Evolutionary conservation across 108 stramenopile genomes (phyloP).

Genomic region (Pelagomonas calceolata): DNA sequence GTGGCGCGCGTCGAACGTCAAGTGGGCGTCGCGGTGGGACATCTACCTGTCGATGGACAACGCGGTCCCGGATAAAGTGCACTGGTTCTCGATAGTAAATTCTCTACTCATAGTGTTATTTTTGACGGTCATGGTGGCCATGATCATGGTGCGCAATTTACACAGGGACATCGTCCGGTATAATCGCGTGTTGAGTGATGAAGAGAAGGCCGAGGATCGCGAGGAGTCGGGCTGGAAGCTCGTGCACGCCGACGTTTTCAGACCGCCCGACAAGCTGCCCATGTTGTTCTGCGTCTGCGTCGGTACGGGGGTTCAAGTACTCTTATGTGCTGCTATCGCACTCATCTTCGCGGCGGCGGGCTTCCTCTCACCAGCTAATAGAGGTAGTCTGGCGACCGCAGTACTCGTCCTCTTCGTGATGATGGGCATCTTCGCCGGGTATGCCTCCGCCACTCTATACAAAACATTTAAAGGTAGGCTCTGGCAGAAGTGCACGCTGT

Average conservation of each 20-base stretch:
- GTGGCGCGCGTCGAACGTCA: constrained; percentile 72
- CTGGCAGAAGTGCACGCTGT: constrained; percentile 88
- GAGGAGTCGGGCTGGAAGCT: constrained; percentile 95
- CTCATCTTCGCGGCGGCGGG: constrained; percentile 77
- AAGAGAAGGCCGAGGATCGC: constrained; percentile 73
- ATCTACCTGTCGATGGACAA: constrained; percentile 83
- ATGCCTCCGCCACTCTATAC: constrained; percentile 73
- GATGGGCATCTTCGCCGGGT: constrained; percentile 65
- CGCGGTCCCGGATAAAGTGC: constrained; percentile 83
- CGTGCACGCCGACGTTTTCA: constrained; percentile 99
- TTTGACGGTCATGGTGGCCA: constrained; percentile 79
- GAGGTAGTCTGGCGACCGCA: constrained; percentile 80
- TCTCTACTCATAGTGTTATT: constrained; percentile 87
- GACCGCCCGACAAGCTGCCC: constrained; percentile 76
- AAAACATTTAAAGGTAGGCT: constrained; percentile 82
- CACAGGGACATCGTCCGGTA: constrained; percentile 87
- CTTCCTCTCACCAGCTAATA: constrained; percentile 81
- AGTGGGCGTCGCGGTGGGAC: constrained; percentile 96
- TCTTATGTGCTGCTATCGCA: constrained; percentile 48
- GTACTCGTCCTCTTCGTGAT: constrained; percentile 79
- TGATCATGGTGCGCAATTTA: constrained; percentile 87
- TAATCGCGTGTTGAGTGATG: constrained; percentile 77
- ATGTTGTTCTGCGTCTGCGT: constrained; percentile 92
- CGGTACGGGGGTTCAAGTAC: constrained; percentile 80
- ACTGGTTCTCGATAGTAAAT: constrained; percentile 94